Percentiles rank a stretch among this genome's conserved stretches.
These are phyloP conservation scores for Strigomonas galati DNA, from an alignment of 208 protist genomes.

Conservation along the genomic window DNA sequence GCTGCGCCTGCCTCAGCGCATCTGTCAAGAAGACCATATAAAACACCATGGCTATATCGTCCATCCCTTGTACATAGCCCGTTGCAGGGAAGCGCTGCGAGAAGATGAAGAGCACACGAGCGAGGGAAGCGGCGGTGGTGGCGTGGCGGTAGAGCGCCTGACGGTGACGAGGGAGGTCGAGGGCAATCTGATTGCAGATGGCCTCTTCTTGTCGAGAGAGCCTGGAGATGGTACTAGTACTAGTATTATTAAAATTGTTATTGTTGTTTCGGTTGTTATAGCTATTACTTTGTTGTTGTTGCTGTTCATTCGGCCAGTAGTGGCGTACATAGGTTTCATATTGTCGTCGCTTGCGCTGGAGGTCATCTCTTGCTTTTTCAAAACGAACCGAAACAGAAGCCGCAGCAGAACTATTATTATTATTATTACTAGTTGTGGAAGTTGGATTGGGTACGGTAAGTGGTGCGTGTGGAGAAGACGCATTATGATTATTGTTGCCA, in stretches of 20 bases:
- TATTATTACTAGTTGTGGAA: too few species aligned
- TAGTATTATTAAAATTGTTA: background rate
- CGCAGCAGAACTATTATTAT: too few species aligned
- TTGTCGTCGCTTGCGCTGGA: background rate
- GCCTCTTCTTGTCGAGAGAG: constrained; percentile 50
- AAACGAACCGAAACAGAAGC: too few species aligned
- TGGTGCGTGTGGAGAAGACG: too few species aligned
- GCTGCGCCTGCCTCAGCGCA: constrained; percentile 33
- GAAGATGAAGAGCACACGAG: constrained; percentile 92
- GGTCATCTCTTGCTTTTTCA: too few species aligned
- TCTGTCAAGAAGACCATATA: constrained; percentile 87
- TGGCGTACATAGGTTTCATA: constrained; percentile 9
- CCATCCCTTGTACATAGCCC: constrained; percentile 96
- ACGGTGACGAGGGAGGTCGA: constrained; percentile 75
- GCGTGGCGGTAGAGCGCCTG: constrained; percentile 53
- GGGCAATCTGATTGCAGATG: constrained; percentile 65
- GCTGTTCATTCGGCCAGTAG: too few species aligned
- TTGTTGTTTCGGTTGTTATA: background rate
- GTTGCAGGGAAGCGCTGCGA: constrained; percentile 90
- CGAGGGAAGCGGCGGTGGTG: constrained; percentile 47
- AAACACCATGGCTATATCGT: constrained; percentile 92
- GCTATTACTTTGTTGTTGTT: too few species aligned
- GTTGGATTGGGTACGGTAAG: too few species aligned
- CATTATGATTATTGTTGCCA: too few species aligned
- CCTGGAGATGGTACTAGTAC: background rate